phyloP scores from a whole-genome alignment of 2,329 filamentous ascomycete genomes.

The Pestalotiopsis sp. region DNA sequence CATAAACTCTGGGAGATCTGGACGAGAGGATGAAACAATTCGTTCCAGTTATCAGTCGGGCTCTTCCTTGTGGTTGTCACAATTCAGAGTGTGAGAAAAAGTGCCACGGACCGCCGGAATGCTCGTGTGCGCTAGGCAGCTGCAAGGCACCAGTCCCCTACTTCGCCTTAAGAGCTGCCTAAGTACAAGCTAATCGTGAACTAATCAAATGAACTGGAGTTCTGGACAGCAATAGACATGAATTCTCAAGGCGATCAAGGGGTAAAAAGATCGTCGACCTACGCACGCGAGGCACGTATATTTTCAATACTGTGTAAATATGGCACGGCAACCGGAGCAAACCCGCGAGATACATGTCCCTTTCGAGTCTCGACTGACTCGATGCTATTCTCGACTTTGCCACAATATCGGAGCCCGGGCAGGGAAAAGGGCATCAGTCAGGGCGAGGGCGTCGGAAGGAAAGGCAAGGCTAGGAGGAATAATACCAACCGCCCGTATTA shows the following conservation, averaged over 20 bases:
- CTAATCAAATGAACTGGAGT: background rate
- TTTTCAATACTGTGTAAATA: background rate
- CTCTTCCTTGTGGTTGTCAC: background rate
- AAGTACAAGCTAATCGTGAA: background rate
- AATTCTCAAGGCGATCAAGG: background rate
- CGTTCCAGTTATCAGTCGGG: background rate
- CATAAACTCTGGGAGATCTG: background rate
- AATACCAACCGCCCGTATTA: background rate
- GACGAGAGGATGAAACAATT: slow-evolving; percentile 3
- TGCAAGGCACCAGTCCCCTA: slow-evolving; percentile 10
- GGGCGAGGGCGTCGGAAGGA: background rate
- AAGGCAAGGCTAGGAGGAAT: background rate
- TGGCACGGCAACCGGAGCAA: background rate
- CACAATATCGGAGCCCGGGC: background rate
- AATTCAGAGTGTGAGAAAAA: background rate
- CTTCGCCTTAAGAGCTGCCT: background rate
- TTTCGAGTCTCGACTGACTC: background rate
- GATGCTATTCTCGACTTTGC: background rate
- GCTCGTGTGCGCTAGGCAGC: slow-evolving; percentile 8
- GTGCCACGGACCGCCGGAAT: background rate
- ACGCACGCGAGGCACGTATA: background rate
- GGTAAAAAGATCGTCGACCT: background rate
- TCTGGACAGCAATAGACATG: background rate
- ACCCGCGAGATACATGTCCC: background rate
- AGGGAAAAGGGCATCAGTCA: background rate